Base-by-base conservation (phyloP, 148 eudicot species). In the Hydrangea macrophylla region DNA sequence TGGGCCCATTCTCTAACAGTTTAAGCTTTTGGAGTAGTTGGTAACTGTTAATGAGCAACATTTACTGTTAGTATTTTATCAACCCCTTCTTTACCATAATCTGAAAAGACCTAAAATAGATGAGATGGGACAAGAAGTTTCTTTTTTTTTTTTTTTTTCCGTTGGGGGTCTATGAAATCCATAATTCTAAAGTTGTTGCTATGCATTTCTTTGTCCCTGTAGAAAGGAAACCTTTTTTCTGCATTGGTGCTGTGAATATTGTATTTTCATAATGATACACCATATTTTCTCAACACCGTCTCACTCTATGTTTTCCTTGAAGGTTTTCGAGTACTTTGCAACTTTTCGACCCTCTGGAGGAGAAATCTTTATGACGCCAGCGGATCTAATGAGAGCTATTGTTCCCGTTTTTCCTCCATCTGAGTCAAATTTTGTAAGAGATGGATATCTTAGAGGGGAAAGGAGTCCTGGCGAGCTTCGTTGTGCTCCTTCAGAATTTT, bases 351-450 rank as follows among this genome's bases (percentile, higher is more conserved):
- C 71, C 51, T 50, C 77, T 28, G 81, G 72, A 31, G 88, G 86
- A 55, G 89, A 81, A 68, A 22, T 82, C 42, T 71, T 84, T 45
- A 84, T 87, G 92, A 84, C 84, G 67, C 85, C 92, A 7, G 83
- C 86, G 39, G 92, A 87, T 84, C 54, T 87, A 61, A 87, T 87
- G 92, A 78, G 92, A 22, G 92, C 89, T 66, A 76, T 87, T 64
- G 92, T 87, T 48, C 87, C 86, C 24, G 89, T 87, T 56, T 87
- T 87, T 30, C 92, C 89, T 60, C 85, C 92, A 40, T 84, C 92
- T 45, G 92, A 84, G 44, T 87, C 92, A 18, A 56, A 79, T 66
- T 63, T 80, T 31, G 78, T 87, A 60, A 82, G 87, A 72, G 83
- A 87, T 17, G 92, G 92, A 62, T 78, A 62, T 62, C 85, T 87